Percentiles rank a stretch among this genome's conserved stretches.
Conservation (phyloP, 495 filamentous ascomycete species). For the Chaetomium cochliodes region DNA sequence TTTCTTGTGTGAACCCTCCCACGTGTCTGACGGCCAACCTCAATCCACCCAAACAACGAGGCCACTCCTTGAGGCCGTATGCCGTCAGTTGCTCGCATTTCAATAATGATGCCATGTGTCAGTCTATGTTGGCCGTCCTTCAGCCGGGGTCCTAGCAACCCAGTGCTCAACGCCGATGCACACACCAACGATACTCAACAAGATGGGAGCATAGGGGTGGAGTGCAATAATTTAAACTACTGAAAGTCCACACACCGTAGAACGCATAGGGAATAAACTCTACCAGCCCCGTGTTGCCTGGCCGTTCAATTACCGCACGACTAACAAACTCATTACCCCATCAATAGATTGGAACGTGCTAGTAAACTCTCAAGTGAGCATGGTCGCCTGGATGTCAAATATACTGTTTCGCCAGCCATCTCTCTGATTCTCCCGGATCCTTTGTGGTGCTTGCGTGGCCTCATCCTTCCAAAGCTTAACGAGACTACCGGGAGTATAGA, state of each 20-base stretch:
- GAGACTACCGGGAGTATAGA: conserved; percentile 84
- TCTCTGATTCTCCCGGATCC: conserved; percentile 57
- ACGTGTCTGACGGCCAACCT: neutral
- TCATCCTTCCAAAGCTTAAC: conserved; percentile 86
- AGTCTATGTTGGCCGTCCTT: neutral
- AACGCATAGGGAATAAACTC: no score
- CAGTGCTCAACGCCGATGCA: no score
- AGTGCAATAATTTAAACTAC: neutral
- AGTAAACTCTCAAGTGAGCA: conserved; percentile 14
- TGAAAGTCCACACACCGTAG: no score
- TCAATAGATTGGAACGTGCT: no score
- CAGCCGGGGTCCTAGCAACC: no score
- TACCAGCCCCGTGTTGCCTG: no score
- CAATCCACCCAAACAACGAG: neutral
- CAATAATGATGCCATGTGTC: conserved; percentile 12
- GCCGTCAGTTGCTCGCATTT: neutral
- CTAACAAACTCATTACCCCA: neutral
- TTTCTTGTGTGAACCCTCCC: neutral
- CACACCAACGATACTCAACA: no score
- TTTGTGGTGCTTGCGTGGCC: conserved; percentile 60
- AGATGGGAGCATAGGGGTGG: neutral
- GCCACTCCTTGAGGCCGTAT: neutral
- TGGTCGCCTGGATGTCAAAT: conserved; percentile 63
- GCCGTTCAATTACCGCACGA: neutral
- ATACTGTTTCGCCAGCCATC: conserved; percentile 85